A percentile compares a stretch with the other conserved stretches of the same genome.
Evolutionary conservation across 1,139 yeast genomes (phyloP).

Genomic region (Diutina rugosa): DNA sequence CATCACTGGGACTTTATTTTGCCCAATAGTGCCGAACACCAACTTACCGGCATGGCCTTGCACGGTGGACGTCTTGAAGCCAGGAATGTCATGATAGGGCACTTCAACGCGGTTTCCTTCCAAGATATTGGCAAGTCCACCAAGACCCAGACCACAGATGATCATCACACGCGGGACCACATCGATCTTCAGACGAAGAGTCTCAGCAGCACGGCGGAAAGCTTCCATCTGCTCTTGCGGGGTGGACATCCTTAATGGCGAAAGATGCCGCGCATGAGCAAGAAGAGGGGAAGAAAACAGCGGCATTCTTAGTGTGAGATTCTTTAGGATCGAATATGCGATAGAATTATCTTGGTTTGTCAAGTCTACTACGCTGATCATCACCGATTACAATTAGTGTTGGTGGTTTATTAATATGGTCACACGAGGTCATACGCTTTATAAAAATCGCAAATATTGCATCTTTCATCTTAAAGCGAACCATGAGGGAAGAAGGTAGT

Average conservation of each 20-base stretch:
- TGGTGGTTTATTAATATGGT: neutral
- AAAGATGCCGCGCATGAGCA: neutral
- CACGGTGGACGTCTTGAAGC: conserved; percentile 72
- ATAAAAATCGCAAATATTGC: neutral
- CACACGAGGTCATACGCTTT: neutral
- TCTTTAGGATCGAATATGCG: no score
- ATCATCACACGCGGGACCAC: conserved; percentile 51
- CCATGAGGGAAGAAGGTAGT: no score
- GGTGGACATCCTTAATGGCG: neutral
- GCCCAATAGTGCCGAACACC: conserved; percentile 65
- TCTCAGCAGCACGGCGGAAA: conserved; percentile 12
- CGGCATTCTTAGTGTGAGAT: no score
- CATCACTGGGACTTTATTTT: conserved; percentile 62
- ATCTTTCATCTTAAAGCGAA: neutral
- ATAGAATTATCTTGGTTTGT: no score
- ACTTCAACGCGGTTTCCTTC: conserved; percentile 32
- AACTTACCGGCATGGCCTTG: conserved; percentile 83
- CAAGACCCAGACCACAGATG: conserved; percentile 91
- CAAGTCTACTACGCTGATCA: no score
- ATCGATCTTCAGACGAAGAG: conserved; percentile 7
- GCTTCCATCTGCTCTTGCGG: conserved; percentile 4
- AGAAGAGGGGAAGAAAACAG: neutral
- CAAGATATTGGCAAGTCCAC: conserved; percentile 61
- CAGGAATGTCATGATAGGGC: conserved; percentile 61
- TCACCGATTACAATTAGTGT: no score